A percentile compares a stretch with the other conserved stretches of the same genome.
These are phyloP conservation scores for Irpex sp. DNA, from an alignment of 1,284 basidiomycete species.

Conservation along the genomic window DNA sequence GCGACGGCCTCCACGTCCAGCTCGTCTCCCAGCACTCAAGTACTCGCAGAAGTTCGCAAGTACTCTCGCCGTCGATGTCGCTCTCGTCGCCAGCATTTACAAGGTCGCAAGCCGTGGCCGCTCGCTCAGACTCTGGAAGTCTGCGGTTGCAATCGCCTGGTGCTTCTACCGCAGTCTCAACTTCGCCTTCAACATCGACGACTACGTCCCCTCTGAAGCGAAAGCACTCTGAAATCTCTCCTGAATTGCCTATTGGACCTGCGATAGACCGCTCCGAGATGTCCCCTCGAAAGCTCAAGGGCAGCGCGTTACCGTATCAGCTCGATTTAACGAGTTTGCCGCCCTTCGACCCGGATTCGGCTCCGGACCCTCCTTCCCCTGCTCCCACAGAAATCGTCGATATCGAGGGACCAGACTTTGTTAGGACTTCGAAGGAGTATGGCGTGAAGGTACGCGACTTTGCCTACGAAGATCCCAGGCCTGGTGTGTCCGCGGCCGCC, in stretches of 20 bases:
- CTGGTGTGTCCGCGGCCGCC: constrained; percentile 12
- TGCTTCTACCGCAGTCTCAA: not conserved
- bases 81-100: not conserved
- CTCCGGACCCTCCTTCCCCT: constrained; percentile 27
- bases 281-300: not conserved
- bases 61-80: not conserved
- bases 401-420: constrained; percentile 30
- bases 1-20: not conserved
- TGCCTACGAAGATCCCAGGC: constrained; percentile 28
- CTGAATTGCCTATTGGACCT: not conserved
- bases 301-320: not conserved
- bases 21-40: not conserved
- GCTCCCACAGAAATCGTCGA: constrained; percentile 38
- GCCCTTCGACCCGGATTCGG: not conserved
- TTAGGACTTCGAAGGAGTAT: constrained; percentile 27
- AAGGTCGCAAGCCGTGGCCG: not conserved
- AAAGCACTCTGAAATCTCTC: constrained; percentile 1
- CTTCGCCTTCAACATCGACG: not conserved
- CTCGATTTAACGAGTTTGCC: not conserved
- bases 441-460: constrained; percentile 54
- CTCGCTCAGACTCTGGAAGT: not conserved
- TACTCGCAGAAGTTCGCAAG: not conserved
- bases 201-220: constrained; percentile 1
- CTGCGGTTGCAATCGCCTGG: constrained; percentile 1
- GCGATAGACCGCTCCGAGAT: not conserved